A percentile compares a stretch with the other conserved stretches of the same genome.
Conservation (phyloP, 768 basidiomycete species). For the Russula compacta region DNA sequence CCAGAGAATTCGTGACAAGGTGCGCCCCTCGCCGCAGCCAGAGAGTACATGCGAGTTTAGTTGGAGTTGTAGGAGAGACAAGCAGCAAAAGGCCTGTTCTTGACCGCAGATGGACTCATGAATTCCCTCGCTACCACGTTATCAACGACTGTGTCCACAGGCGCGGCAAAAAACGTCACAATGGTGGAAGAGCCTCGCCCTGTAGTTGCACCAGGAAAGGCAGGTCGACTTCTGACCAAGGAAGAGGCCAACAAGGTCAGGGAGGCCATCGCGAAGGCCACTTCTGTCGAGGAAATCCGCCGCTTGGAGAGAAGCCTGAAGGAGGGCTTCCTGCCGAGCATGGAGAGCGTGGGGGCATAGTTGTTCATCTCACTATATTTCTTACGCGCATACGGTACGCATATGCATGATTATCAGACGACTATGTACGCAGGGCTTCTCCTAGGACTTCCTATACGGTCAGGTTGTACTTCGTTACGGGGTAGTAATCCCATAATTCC, state of each 20-base stretch:
- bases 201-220: slow-evolving; percentile 47
- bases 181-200: slow-evolving; percentile 76
- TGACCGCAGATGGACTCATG: slow-evolving; percentile 68
- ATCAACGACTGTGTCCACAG: slow-evolving; percentile 61
- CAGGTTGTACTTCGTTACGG: slow-evolving; percentile 14
- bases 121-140: slow-evolving; percentile 75
- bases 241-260: slow-evolving; percentile 85
- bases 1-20: slow-evolving; percentile 91
- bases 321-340: slow-evolving; percentile 76
- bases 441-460: neutral
- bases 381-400: neutral
- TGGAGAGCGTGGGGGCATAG: slow-evolving; percentile 74
- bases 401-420: neutral
- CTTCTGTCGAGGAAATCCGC: slow-evolving; percentile 82
- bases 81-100: slow-evolving; percentile 63
- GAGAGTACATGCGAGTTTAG: neutral
- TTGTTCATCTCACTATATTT: slow-evolving; percentile 8
- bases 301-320: slow-evolving; percentile 71
- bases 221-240: slow-evolving; percentile 83
- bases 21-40: slow-evolving; percentile 39
- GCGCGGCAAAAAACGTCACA: slow-evolving; percentile 49
- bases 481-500: slow-evolving; percentile 38
- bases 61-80: slow-evolving; percentile 58
- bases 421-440: neutral
- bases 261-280: slow-evolving; percentile 83